phyloP scores from a whole-genome alignment of 2,329 filamentous ascomycete genomes.

The Paracoccidioides lutzii region DNA sequence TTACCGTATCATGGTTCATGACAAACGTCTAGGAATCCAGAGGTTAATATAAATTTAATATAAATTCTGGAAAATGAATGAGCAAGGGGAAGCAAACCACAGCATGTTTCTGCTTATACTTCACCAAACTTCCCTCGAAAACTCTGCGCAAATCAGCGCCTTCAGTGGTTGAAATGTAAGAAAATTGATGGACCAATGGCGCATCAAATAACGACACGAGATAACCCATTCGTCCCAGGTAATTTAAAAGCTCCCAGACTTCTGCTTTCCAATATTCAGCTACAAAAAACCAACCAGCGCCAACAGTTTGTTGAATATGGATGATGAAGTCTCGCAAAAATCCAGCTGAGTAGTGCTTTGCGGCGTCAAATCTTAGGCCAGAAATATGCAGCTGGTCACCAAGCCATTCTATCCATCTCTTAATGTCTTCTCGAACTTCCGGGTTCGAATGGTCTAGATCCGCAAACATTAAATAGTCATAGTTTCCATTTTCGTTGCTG shows the following conservation, averaged over 20 bases:
- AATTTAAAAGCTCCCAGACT: constrained; percentile 41
- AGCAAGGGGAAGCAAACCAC: constrained; percentile 34
- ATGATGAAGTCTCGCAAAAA: constrained; percentile 54
- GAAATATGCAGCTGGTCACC: constrained; percentile 46
- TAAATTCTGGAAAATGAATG: neutral
- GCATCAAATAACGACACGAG: constrained; percentile 54
- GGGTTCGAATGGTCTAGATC: constrained; percentile 53
- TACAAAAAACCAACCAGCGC: constrained; percentile 49
- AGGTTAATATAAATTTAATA: neutral
- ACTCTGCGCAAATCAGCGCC: constrained; percentile 50
- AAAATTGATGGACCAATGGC: constrained; percentile 57
- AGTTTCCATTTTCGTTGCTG: constrained; percentile 54
- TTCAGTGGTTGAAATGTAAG: constrained; percentile 42
- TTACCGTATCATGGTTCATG: constrained; percentile 56
- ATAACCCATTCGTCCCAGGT: constrained; percentile 45
- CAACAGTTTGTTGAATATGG: constrained; percentile 39
- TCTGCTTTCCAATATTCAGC: constrained; percentile 58
- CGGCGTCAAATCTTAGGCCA: constrained; percentile 59
- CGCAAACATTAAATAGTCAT: constrained; percentile 57
- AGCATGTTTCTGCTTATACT: constrained; percentile 41
- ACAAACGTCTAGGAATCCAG: constrained; percentile 43
- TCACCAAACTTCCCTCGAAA: constrained; percentile 48
- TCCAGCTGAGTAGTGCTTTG: constrained; percentile 57
- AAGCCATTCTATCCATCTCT: constrained; percentile 58
- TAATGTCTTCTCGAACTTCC: constrained; percentile 52